These are phyloP conservation scores for Lathyrus sativus DNA, from an alignment of 306 rosid genomes.

Conservation along the genomic window DNA sequence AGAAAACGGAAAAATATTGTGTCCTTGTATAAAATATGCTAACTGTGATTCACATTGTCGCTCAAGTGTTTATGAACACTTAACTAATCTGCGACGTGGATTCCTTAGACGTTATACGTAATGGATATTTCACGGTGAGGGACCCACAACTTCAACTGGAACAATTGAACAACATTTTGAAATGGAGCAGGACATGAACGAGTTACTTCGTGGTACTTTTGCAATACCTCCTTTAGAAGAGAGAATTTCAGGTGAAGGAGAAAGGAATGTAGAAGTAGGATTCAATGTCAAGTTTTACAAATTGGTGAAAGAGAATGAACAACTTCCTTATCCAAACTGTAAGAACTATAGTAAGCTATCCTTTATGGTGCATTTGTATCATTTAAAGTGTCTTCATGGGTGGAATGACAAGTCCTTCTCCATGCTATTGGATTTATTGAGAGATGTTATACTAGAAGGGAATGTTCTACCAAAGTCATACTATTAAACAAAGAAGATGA, in stretches of 20 bases:
- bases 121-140: conserved; percentile 10
- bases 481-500: no score
- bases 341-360: no score
- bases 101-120: not conserved
- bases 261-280: not conserved
- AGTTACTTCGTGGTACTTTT: not conserved
- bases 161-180: not conserved
- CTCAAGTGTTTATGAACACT: no score
- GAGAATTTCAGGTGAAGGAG: not conserved
- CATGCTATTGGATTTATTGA: no score
- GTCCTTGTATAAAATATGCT: no score
- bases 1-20: no score
- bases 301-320: not conserved
- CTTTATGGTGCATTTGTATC: no score
- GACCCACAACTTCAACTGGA: not conserved
- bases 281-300: not conserved
- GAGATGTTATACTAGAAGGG: no score
- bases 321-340: not conserved
- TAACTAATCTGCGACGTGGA: not conserved
- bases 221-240: not conserved
- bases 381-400: no score
- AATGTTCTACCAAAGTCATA: no score
- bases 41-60: no score
- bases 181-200: conserved; percentile 6
- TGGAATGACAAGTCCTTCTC: no score